Evolutionary conservation across 2,329 filamentous ascomycete genomes (phyloP).

Genomic region (Ciborinia camelliae): DNA sequence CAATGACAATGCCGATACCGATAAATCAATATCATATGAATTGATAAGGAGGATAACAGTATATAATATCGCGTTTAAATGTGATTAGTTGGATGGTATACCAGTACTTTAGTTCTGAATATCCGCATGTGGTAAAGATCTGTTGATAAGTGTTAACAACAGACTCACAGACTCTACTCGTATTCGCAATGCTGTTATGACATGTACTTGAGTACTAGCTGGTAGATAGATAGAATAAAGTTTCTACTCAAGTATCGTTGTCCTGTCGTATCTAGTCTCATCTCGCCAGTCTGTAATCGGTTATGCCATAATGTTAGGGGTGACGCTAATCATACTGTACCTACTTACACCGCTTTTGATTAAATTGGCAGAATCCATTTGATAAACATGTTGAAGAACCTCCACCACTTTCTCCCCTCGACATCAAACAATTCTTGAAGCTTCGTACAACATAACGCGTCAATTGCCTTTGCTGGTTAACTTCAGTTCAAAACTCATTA

Average conservation of each 20-base stretch:
- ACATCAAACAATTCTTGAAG: conserved; percentile 6
- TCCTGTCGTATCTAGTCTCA: no score
- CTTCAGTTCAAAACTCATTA: not conserved
- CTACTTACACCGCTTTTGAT: not conserved
- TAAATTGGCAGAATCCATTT: conserved; percentile 1
- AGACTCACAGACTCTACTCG: no score
- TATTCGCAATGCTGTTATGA: no score
- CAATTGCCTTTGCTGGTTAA: not conserved
- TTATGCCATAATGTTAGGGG: not conserved
- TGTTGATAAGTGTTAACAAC: no score
- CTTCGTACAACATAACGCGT: conserved; percentile 3
- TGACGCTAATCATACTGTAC: not conserved
- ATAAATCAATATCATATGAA: no score
- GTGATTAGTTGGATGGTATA: no score
- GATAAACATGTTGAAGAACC: conserved; percentile 1
- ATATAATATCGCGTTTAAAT: no score
- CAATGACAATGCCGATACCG: not conserved
- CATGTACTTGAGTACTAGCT: no score
- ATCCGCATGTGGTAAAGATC: no score
- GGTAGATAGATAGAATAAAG: not conserved
- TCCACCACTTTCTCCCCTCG: not conserved
- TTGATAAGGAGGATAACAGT: not conserved
- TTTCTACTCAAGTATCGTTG: no score
- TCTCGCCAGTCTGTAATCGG: not conserved
- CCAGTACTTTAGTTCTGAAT: not conserved